Evolutionary conservation across 106 monocot species (phyloP), one percentile per base, ranked within the genome.

Genomic region (Chionographis japonica): DNA sequence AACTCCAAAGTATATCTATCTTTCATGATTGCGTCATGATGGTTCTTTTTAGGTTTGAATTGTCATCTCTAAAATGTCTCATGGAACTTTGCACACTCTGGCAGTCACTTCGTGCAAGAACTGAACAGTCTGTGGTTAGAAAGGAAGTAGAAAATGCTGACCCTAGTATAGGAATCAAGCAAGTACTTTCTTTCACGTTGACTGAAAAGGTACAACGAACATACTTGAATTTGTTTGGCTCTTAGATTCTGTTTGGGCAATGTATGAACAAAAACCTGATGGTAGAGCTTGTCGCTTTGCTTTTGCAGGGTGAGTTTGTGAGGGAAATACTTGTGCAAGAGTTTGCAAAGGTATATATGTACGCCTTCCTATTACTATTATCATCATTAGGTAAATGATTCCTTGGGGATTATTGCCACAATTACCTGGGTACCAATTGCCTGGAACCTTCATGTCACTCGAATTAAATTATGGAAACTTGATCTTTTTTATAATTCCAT

Each of bases 31-130:
- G 8, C 5, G 2, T 46, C 9, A 46, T 10, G 46, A 46, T 6
- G 46, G 9, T 46, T 46, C 46, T 46, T 46, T 46, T 46, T 46
- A 46, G 46, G 46, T 10, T 2, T 2, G 2, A 46, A 10, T 46
- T 46, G 9, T 46, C 46, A 46, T 50, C 40, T 50, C 4, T 67
- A 10, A 37, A 67, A 8, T 20, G 63, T 37, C 50, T 12, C 62
- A 12, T 13, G 40, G 15, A 60, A 13, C 37, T 12, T 50, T 20
- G 4, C 66, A 12, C 40, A 8, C 58, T 56, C 61, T 62, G 38
- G 58, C 80, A 97, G 97, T 97, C 97, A 41, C 92, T 97, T 78
- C 88, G 97, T 71, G 97, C 87, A 55, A 92, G 80, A 77, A 83
- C 73, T 9, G 89, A 92, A 10, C 70, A 87, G 64, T 74, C 83